Evolutionary conservation across 2,329 filamentous ascomycete species (phyloP), one percentile per base, ranked within the genome.

Genomic region (Fusarium algeriense): DNA sequence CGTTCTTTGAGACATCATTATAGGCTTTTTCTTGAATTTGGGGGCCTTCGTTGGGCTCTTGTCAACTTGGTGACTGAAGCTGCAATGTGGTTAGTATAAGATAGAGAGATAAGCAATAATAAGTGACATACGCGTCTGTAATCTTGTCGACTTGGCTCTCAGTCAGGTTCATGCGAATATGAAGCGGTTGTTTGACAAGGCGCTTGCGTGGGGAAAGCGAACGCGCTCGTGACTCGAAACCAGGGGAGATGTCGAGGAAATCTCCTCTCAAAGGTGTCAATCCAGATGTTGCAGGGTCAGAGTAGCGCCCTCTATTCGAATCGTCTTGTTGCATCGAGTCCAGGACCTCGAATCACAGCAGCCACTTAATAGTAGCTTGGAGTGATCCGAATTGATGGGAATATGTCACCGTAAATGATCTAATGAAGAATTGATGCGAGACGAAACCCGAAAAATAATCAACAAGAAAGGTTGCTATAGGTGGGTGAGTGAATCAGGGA

Each of bases 71-170:
- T 74, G 71, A 13, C 79, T 79, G 49, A 83, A 82, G 15, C 81
- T 82, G 35, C n/a, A 8, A 3, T 23, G 6, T 5, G 8, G 52
- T 78, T 40, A 77, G 67, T 32, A 32, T 17, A 10, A 26, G 10
- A 6, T 17, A 30, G 4, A 19, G 19, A 19, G 19, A 10, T 10
- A 15, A 15, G 19, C 8, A 13, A 9, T 14, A 12, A 10, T 6
- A 15, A 20, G 17, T 35, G 34, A 55, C 83, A 66, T 79, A 86
- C 85, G 81, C 83, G 50, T 83, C 80, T 6, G 85, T 82, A 45
- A 87, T 78, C 64, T 80, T 83, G 60, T 86, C 82, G 79, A 87
- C 82, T 65, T 86, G 84, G 1, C 80, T 81, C 48, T 86, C 83
- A 7, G 84, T 87, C 59, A 87, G 69, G 66, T 85, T 85, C 71